Evolutionary conservation across 2,329 filamentous ascomycete genomes (phyloP).

Genomic region (Clonostachys rhizophaga): DNA sequence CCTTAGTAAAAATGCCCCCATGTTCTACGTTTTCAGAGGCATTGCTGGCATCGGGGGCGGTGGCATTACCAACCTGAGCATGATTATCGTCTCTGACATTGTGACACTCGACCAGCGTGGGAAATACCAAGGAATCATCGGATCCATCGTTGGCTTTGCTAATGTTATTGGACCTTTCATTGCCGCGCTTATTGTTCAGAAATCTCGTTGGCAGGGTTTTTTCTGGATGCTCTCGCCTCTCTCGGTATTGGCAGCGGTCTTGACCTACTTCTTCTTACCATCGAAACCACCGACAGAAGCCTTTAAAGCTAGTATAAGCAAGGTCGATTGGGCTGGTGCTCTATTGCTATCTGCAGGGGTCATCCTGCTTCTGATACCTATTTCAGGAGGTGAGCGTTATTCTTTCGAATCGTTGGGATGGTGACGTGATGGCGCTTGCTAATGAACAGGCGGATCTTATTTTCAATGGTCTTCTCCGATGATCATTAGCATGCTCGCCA

Average conservation of each 20-base stretch:
- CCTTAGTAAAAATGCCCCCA: constrained; percentile 46
- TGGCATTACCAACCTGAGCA: constrained; percentile 52
- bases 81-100: constrained; percentile 59
- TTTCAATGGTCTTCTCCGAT: constrained; percentile 59
- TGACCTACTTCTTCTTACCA: constrained; percentile 43
- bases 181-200: constrained; percentile 28
- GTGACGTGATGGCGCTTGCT: not conserved
- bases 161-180: constrained; percentile 37
- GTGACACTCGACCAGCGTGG: constrained; percentile 54
- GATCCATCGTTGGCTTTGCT: constrained; percentile 31
- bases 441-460: constrained; percentile 13
- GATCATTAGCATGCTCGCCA: constrained; percentile 68
- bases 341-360: constrained; percentile 49
- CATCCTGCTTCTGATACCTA: constrained; percentile 57
- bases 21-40: constrained; percentile 58
- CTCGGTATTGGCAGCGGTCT: constrained; percentile 33
- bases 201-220: constrained; percentile 31
- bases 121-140: constrained; percentile 43
- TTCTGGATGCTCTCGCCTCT: constrained; percentile 46
- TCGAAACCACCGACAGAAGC: constrained; percentile 42
- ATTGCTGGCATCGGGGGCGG: constrained; percentile 58
- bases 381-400: constrained; percentile 43
- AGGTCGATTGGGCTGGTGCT: constrained; percentile 56
- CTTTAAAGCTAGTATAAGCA: constrained; percentile 39
- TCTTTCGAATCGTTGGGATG: not conserved